Conservation (phyloP, 148 eudicot species). For the Chenopodium album region DNA sequence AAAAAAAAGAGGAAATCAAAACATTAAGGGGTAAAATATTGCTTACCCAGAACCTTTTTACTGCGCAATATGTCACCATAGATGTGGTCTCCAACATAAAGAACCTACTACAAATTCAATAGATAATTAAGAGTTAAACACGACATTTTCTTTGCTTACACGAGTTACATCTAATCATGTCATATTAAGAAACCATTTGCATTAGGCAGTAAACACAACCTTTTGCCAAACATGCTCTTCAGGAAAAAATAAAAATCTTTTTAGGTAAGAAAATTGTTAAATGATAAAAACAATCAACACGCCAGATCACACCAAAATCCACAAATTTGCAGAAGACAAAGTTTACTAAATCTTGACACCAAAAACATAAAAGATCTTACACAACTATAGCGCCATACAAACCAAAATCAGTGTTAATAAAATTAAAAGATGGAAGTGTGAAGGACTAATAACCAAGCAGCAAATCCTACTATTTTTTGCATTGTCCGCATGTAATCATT, state of each 20-base stretch:
- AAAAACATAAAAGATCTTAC: neutral
- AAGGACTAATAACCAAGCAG: neutral
- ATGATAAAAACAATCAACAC: no score
- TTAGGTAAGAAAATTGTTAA: neutral
- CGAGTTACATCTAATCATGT: no score
- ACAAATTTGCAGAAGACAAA: neutral
- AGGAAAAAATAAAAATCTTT: no score
- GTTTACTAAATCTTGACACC: neutral
- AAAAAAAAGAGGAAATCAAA: neutral
- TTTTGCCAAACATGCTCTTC: neutral
- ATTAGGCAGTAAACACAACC: neutral
- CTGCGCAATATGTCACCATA: slow-evolving; percentile 96
- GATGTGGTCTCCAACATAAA: slow-evolving; percentile 96
- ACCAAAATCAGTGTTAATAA: neutral
- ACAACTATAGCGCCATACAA: neutral
- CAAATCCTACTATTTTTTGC: neutral
- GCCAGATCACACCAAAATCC: no score
- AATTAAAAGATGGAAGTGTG: neutral
- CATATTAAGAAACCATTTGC: no score
- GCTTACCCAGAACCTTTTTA: slow-evolving; percentile 86
- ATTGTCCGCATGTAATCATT: neutral
- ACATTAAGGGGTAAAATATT: slow-evolving; percentile 6
- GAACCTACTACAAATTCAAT: slow-evolving; percentile 54
- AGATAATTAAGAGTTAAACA: slow-evolving; percentile 6
- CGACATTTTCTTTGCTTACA: no score